Conservation (phyloP, 331 rosid genomes). For the Rhamnella rubrinervis region DNA sequence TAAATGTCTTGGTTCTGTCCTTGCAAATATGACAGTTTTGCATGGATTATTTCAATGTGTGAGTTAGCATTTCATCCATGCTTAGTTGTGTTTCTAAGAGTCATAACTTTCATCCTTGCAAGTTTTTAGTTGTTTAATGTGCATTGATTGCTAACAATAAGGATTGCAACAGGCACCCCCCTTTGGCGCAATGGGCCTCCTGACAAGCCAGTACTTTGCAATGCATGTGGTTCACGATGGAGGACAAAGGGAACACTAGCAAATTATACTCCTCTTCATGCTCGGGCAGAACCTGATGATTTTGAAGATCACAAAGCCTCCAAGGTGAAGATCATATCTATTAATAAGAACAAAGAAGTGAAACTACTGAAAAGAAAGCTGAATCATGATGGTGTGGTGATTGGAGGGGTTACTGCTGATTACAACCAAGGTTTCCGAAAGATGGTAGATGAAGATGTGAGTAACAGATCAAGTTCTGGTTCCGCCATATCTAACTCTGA, state of each 20-base stretch:
- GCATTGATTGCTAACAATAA: constrained; percentile 36
- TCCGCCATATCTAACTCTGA: constrained; percentile 92
- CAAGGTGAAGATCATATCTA: constrained; percentile 62
- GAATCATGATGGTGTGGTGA: constrained; percentile 43
- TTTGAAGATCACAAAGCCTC: constrained; percentile 66
- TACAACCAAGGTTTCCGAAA: constrained; percentile 65
- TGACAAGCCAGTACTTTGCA: constrained; percentile 96
- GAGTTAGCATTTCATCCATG: constrained; percentile 17
- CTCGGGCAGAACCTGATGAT: constrained; percentile 85
- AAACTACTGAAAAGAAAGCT: constrained; percentile 72
- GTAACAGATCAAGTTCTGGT: constrained; percentile 96
- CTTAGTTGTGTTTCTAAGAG: constrained; percentile 10
- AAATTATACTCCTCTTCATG: constrained; percentile 96
- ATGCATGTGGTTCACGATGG: constrained; percentile 99
- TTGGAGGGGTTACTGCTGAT: constrained; percentile 47
- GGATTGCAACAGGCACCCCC: constrained; percentile 83
- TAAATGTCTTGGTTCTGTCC: neutral
- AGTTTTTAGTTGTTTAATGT: constrained; percentile 11
- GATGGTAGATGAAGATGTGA: constrained; percentile 70
- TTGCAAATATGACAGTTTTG: constrained; percentile 11
- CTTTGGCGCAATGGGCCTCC: constrained; percentile 99
- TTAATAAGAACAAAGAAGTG: constrained; percentile 74
- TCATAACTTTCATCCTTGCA: neutral
- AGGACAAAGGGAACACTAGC: constrained; percentile 99
- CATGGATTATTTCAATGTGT: constrained; percentile 16